Base-by-base conservation (phyloP, 495 filamentous ascomycete species). In the Thozetella sp. region DNA sequence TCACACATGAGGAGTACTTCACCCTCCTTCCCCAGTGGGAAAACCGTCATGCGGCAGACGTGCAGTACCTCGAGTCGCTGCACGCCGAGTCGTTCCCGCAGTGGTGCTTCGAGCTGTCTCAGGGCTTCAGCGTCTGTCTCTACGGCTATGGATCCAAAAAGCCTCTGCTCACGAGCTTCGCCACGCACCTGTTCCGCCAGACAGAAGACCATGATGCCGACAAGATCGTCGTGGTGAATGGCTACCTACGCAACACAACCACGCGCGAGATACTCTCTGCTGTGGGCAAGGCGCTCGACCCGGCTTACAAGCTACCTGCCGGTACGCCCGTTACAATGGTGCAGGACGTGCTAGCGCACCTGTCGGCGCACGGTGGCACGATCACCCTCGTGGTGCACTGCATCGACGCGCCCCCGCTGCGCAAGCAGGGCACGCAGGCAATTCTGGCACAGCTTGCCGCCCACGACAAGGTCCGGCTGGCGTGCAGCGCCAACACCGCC, bases 101-200 rank as follows among this genome's bases (percentile, higher is more conserved):
- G 69, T 99, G 95, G 95, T 73, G 80, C 17, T 99, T 98, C 65
- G 96, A 99, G 75, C 83, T 98, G 22, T 82, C 86, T 30, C 86
- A 97, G 68, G 88, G 88, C 45, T 98, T 97, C 80, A 96, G 90
- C 69, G 81, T 97, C 57, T 95, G 96, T 65, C 74, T 97, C 2
- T 97, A 94, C 68, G 95, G 95, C 25, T 97, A 91, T 63, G 95
- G 95, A 4, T 93, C 90, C 40, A 99, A 98, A 67, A 82, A 91
- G 13, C 76, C 77, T 13, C 86, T 98, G 0, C 79, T 93, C 15
- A 84, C 90, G 60, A 76, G 85, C 25, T 97, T 96, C 67, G 93
- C 93, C 1, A 83, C 86, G 48, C 84, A 93, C 74, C 67, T 91
- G 26, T 88, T 91, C 66, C 65, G 73, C 45, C 72, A 74, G 30